Conservation (phyloP, 805 yeast species). For the Sugiyamaella boreocaroliniensis region DNA sequence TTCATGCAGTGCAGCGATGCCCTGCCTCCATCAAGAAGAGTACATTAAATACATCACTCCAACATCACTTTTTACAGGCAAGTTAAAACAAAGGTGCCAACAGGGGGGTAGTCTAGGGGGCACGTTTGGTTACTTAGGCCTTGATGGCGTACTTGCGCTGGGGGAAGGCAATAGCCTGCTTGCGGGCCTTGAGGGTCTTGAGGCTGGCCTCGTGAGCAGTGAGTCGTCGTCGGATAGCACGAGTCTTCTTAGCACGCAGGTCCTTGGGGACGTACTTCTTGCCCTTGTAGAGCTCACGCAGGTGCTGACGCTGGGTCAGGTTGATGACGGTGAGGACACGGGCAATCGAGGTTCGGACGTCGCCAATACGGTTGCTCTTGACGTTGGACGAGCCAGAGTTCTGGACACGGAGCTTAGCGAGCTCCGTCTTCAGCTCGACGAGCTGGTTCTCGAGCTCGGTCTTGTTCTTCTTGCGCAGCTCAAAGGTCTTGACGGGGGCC, state of each 20-base stretch:
- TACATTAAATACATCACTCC: conserved; percentile 1
- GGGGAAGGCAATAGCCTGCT: conserved; percentile 94
- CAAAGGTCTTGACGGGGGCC: conserved; percentile 68
- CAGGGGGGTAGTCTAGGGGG: no score
- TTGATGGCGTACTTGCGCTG: conserved; percentile 97
- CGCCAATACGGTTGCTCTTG: conserved; percentile 83
- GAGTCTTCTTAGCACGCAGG: conserved; percentile 98
- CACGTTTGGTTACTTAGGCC: conserved; percentile 50
- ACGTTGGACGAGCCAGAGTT: conserved; percentile 73
- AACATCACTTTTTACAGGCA: background rate
- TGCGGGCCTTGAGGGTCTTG: conserved; percentile 82
- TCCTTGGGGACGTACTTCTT: conserved; percentile 92
- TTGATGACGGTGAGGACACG: conserved; percentile 95
- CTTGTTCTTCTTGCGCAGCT: conserved; percentile 95
- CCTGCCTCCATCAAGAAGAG: background rate
- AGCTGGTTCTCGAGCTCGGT: conserved; percentile 92
- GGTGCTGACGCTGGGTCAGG: conserved; percentile 92
- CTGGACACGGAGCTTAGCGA: conserved; percentile 93
- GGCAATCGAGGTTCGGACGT: conserved; percentile 98
- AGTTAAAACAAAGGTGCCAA: background rate
- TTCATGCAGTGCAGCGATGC: no score
- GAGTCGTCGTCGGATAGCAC: conserved; percentile 97
- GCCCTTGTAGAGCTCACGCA: conserved; percentile 86
- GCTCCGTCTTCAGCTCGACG: conserved; percentile 93
- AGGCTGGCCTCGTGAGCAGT: conserved; percentile 77